Evolutionary conservation across 2,329 filamentous ascomycete species (phyloP).

Genomic region (Claviceps sp.): DNA sequence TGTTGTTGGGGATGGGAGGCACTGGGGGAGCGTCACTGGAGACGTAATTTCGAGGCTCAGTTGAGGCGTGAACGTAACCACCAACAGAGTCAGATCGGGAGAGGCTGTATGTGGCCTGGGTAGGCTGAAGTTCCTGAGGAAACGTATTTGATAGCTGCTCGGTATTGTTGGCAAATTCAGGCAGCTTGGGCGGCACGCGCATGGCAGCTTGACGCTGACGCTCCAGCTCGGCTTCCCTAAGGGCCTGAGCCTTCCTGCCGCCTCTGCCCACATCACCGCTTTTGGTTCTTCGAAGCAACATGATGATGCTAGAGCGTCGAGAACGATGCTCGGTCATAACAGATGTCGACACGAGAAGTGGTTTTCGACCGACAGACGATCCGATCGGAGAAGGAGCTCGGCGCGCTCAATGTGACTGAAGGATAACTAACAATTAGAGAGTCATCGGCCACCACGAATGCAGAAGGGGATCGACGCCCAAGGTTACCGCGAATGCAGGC

Average conservation of each 20-base stretch:
- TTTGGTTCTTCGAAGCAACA: constrained; percentile 54
- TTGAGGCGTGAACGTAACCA: constrained; percentile 3
- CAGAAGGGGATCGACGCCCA: not conserved
- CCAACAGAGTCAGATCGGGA: constrained; percentile 26
- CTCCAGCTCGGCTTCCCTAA: constrained; percentile 36
- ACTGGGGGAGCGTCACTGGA: constrained; percentile 31
- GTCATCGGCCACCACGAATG: not conserved
- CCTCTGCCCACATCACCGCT: constrained; percentile 50
- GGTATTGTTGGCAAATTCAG: constrained; percentile 35
- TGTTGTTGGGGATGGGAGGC: constrained; percentile 47
- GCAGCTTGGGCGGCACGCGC: constrained; percentile 36
- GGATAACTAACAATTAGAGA: not conserved
- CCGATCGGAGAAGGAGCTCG: not conserved
- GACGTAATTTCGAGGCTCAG: constrained; percentile 33
- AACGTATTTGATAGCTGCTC: constrained; percentile 32
- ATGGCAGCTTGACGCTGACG: constrained; percentile 35
- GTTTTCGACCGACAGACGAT: not conserved
- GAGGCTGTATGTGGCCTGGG: constrained; percentile 48
- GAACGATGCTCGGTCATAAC: constrained; percentile 18
- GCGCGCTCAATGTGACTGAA: not conserved
- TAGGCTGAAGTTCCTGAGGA: constrained; percentile 38
- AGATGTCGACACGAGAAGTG: constrained; percentile 7
- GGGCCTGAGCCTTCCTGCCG: constrained; percentile 45
- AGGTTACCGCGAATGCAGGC: not conserved
- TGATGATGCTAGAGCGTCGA: constrained; percentile 34